Conservation (phyloP, 164 flowering plant species). For the Vitis rotundifolia region DNA sequence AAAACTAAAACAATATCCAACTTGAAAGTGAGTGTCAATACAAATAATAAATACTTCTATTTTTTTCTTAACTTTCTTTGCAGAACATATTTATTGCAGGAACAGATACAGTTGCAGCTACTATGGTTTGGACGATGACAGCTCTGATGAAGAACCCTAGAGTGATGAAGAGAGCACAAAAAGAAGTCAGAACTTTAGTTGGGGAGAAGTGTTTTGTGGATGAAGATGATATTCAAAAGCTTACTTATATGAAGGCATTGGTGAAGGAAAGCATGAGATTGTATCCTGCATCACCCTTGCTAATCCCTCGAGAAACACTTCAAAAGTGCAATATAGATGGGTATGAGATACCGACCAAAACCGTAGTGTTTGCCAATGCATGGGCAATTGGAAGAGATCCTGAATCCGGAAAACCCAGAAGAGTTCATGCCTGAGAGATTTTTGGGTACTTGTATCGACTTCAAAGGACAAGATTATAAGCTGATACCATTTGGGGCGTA, state of each 20-base stretch:
- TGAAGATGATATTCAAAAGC: conserved; percentile 23
- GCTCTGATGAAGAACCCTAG: conserved; percentile 23
- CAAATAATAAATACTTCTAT: too few relatives aligned
- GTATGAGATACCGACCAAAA: conserved; percentile 27
- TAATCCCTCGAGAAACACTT: conserved; percentile 21
- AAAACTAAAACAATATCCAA: too few relatives aligned
- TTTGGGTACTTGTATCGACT: conserved; percentile 12
- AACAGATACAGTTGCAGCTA: too few relatives aligned
- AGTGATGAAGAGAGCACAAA: conserved; percentile 19
- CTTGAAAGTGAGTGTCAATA: too few relatives aligned
- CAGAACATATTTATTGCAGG: background rate
- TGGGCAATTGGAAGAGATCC: conserved; percentile 36
- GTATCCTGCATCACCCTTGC: conserved; percentile 29
- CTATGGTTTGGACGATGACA: background rate
- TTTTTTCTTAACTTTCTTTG: too few relatives aligned
- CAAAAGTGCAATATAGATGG: conserved; percentile 20
- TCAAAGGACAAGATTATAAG: conserved; percentile 19
- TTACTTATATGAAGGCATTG: conserved; percentile 29
- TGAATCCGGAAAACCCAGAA: conserved; percentile 23
- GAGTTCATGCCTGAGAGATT: conserved; percentile 40
- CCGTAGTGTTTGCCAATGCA: conserved; percentile 26
- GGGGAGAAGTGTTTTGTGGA: conserved; percentile 9
- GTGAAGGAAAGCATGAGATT: conserved; percentile 33
- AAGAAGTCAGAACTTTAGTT: conserved; percentile 17
- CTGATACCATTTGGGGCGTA: conserved; percentile 22